Conservation (phyloP, 164 flowering plant species). For the Vitis labrusca region DNA sequence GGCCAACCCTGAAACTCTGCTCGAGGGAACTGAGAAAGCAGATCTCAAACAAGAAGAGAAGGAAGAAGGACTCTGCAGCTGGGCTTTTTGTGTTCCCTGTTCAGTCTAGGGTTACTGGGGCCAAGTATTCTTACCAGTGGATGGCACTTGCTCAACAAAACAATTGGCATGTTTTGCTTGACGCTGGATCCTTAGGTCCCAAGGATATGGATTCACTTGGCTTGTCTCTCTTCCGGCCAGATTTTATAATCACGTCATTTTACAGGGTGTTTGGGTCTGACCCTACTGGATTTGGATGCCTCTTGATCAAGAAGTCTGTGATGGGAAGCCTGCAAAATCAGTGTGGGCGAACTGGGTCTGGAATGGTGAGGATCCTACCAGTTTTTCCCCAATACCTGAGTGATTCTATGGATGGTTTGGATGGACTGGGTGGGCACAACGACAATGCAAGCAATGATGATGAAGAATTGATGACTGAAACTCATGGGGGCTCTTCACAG, state of each 20-base stretch:
- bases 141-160: constrained; percentile 97
- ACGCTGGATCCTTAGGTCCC: constrained; percentile 93
- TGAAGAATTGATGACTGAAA: constrained; percentile 29
- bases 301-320: constrained; percentile 83
- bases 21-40: constrained; percentile 80
- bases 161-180: constrained; percentile 91
- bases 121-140: constrained; percentile 95
- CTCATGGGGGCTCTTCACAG: constrained; percentile 33
- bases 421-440: constrained; percentile 54
- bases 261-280: constrained; percentile 86
- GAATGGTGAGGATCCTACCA: constrained; percentile 90
- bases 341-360: constrained; percentile 72
- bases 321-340: constrained; percentile 73
- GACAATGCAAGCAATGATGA: constrained; percentile 29
- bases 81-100: constrained; percentile 94
- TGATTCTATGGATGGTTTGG: constrained; percentile 73
- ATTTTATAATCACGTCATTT: constrained; percentile 86
- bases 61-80: constrained; percentile 75
- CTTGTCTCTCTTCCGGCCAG: constrained; percentile 81
- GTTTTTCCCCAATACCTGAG: constrained; percentile 74
- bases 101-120: constrained; percentile 87
- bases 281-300: constrained; percentile 96
- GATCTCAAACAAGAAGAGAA: constrained; percentile 67
- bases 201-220: constrained; percentile 97
- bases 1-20: constrained; percentile 79